Percentiles rank a stretch among this genome's conserved stretches.
phyloP scores from a whole-genome alignment of 83 land plant genomes.

The Thuja plicata region DNA sequence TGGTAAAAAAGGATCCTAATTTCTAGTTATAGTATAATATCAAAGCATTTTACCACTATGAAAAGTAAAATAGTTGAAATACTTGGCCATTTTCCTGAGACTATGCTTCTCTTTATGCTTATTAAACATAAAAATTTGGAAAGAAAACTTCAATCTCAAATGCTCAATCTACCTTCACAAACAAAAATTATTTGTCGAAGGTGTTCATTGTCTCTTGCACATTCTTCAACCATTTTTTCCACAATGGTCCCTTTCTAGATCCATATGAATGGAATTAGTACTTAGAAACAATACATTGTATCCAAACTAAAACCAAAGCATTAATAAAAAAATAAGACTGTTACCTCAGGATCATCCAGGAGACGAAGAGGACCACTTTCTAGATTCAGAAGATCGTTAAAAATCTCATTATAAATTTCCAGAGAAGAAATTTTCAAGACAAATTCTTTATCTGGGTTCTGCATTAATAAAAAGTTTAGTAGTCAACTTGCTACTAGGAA shows the following conservation, averaged over 20 bases:
- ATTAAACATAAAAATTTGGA: neutral
- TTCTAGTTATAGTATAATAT: neutral
- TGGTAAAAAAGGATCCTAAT: neutral
- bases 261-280: neutral
- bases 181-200: constrained; percentile 61
- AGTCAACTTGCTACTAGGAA: constrained; percentile 8
- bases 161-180: constrained; percentile 64
- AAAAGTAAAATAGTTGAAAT: neutral
- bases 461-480: neutral
- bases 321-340: constrained; percentile 20
- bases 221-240: constrained; percentile 77
- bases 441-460: constrained; percentile 58
- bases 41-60: neutral
- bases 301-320: neutral
- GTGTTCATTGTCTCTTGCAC: constrained; percentile 63
- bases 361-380: constrained; percentile 74
- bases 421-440: constrained; percentile 74
- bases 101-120: neutral
- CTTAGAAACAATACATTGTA: neutral
- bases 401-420: constrained; percentile 90
- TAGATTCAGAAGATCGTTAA: constrained; percentile 71
- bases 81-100: neutral
- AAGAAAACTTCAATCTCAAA: neutral
- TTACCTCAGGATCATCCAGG: constrained; percentile 91
- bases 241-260: constrained; percentile 84